These are phyloP conservation scores for Citrus cavaleriei DNA, from an alignment of 345 rosid genomes.

Conservation along the genomic window DNA sequence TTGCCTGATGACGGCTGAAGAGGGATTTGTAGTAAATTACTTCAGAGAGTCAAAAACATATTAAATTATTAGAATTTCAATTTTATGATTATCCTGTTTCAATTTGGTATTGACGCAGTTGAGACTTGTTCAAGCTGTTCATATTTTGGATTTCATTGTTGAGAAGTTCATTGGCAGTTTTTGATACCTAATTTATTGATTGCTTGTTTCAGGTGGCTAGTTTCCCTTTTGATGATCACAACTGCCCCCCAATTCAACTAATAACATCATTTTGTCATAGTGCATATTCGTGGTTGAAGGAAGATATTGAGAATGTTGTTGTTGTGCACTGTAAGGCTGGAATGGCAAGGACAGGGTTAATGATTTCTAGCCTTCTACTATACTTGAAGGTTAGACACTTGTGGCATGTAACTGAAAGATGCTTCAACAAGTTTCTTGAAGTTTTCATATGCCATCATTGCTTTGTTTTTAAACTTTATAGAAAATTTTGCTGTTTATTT, in stretches of 20 bases:
- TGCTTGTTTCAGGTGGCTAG: conserved; percentile 65
- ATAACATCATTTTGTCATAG: conserved; percentile 75
- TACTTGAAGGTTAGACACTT: conserved; percentile 54
- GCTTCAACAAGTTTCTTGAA: conserved; percentile 9
- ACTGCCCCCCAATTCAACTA: conserved; percentile 84
- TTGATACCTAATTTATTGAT: background rate
- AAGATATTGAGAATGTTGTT: conserved; percentile 89
- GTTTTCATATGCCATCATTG: conserved; percentile 3
- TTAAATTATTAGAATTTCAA: background rate
- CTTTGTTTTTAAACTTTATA: conserved; percentile 6
- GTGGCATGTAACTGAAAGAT: conserved; percentile 2
- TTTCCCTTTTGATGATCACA: conserved; percentile 89
- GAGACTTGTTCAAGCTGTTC: background rate
- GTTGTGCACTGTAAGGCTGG: conserved; percentile 94
- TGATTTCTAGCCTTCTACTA: conserved; percentile 85
- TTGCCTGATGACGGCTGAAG: background rate
- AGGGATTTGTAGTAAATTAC: background rate
- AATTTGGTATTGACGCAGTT: background rate
- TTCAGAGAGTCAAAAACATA: background rate
- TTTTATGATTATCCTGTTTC: background rate
- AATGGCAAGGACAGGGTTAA: conserved; percentile 91
- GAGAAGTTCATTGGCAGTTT: conserved; percentile 2
- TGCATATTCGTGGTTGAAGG: conserved; percentile 86
- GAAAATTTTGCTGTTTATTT: conserved; percentile 10
- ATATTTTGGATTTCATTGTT: background rate